Evolutionary conservation across 2,329 filamentous ascomycete genomes (phyloP), one percentile per base, ranked within the genome.

Genomic region (Hypoxylon sp.): DNA sequence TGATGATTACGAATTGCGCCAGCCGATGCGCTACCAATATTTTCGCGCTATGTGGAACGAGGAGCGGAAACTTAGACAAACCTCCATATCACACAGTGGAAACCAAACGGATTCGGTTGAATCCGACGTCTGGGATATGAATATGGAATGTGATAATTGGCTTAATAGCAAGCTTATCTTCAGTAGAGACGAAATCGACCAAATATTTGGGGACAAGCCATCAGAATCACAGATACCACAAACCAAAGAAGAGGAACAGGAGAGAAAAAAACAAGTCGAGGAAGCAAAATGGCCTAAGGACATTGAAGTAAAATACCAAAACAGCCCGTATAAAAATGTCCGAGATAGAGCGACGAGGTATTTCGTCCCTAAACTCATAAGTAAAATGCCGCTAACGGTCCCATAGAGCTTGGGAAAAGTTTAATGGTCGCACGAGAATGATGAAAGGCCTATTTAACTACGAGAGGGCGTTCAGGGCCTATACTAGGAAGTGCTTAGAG

Each of bases 121-220:
- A 41, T 51, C 64, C 1, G 72, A 70, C 6, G 65, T 73, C 2
- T 74, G 76, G 21, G 75, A 79, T 5, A 38, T 60, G 60, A 81
- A 83, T 65, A 63, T 65, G 58, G 60, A 64, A 38, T 76, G 73
- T 28, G 74, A 75, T 58, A 72, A 80, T 11, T 93, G 90, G 89
- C 80, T 93, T 10, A 79, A 81, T 41, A 79, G 80, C 11, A 93
- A 92, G 77, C 84, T 92, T 68, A 81, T 88, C 1, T 89, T 92
- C 48, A 80, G 84, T 34, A 85, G 88, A 68, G 80, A 86, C 4
- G 89, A 92, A 74, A 84, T 88, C 0, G 85, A 73, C 38, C 52
- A 49, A 17, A 72, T 76, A 49, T 76, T 70, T 46, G 28, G n/a
- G 11, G 51, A 67, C 7, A 62, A 66, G 30, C 41, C 46, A 5